phyloP scores from a whole-genome alignment of 208 protist genomes.

The Vickermania ingenoplastis region DNA sequence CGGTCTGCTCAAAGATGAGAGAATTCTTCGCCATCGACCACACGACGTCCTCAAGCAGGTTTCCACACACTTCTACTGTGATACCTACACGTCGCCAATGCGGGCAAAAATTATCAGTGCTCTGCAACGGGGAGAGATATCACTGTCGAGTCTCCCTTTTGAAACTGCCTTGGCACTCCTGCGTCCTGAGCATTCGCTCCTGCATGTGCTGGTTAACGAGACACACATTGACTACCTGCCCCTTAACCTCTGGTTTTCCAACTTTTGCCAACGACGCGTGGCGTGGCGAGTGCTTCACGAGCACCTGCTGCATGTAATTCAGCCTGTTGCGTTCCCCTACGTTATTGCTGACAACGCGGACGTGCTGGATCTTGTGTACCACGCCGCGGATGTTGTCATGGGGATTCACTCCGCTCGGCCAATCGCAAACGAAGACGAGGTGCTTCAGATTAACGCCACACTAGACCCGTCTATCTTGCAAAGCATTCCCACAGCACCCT shows the following conservation, averaged over 20 bases:
- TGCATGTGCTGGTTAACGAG: conserved; percentile 81
- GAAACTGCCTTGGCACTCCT: conserved; percentile 44
- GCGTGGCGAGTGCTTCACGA: conserved; percentile 82
- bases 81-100: background rate
- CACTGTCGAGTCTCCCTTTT: conserved; percentile 19
- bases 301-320: conserved; percentile 57
- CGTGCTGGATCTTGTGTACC: conserved; percentile 36
- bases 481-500: conserved; percentile 11
- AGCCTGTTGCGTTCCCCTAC: conserved; percentile 18
- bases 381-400: conserved; percentile 42
- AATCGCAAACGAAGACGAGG: conserved; percentile 13
- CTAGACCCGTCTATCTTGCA: conserved; percentile 38
- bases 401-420: conserved; percentile 34
- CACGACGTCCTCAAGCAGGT: no score
- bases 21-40: background rate
- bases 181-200: conserved; percentile 50
- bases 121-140: conserved; percentile 10
- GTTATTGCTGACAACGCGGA: conserved; percentile 37
- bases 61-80: background rate
- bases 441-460: conserved; percentile 43
- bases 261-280: conserved; percentile 69
- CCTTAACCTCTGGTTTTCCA: conserved; percentile 66
- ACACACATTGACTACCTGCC: conserved; percentile 39
- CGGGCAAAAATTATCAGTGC: background rate
- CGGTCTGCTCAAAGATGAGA: background rate